Percentiles rank a stretch among this genome's conserved stretches.
phyloP scores from a whole-genome alignment of 176 grass and related monocot genomes.

The Urochloa ruziziensis region DNA sequence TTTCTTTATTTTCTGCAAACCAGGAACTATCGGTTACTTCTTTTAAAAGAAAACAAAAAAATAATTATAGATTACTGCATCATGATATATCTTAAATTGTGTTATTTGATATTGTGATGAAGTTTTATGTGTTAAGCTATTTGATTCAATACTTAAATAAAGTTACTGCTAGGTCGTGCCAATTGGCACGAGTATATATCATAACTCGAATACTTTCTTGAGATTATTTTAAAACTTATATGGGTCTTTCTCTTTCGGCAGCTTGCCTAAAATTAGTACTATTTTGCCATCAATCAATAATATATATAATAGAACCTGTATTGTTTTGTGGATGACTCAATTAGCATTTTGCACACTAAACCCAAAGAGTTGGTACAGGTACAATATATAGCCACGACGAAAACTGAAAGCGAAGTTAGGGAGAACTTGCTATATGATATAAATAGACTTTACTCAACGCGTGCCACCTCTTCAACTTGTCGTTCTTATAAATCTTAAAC shows the following conservation, averaged over 20 bases:
- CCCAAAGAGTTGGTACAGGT: neutral
- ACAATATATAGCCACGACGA: neutral
- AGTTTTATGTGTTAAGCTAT: neutral
- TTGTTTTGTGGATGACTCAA: neutral
- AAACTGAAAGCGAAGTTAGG: neutral
- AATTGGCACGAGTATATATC: neutral
- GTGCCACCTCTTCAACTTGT: neutral
- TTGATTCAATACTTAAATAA: neutral
- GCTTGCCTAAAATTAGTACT: too few relatives aligned
- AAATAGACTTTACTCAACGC: too few relatives aligned
- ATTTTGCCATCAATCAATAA: too few relatives aligned
- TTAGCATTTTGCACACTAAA: neutral
- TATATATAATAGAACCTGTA: too few relatives aligned
- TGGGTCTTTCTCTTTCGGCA: too few relatives aligned
- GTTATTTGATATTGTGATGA: neutral
- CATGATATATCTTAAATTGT: neutral
- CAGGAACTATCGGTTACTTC: too few relatives aligned
- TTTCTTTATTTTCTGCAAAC: neutral
- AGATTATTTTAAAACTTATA: too few relatives aligned
- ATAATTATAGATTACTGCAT: neutral
- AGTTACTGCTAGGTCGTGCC: neutral
- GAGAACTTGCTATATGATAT: neutral
- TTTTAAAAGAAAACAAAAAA: too few relatives aligned
- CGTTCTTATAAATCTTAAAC: neutral
- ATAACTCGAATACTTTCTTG: too few relatives aligned